Base-by-base conservation (phyloP, 2,329 filamentous ascomycete genomes). In the Fusarium brachygibbosum region DNA sequence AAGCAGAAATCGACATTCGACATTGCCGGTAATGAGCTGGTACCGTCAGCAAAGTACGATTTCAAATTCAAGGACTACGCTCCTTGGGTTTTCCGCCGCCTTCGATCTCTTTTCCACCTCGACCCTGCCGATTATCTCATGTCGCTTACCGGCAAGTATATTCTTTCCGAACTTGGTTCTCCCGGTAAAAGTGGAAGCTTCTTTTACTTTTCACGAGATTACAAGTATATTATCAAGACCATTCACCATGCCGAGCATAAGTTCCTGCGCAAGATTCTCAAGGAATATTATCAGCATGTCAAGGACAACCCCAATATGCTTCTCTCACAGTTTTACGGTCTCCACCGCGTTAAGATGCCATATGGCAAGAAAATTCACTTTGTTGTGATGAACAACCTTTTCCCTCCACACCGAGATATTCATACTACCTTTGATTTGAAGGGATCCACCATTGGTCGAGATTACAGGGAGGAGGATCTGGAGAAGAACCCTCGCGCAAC, bases 51-150 rank as follows among this genome's bases (percentile, higher is more conserved):
- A 73, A 98, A 99, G 82, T 99, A 99, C 84, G 96, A 99, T 83
- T 99, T 99, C 89, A 99, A 99, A 81, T 99, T 99, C 86, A 99
- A 99, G 83, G 96, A 99, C 82, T 99, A 99, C 80, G 95, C 95
- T n/a, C 96, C 96, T 59, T 98, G 95, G 94, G 96, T 99, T 62
- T 99, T 99, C 82, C 93, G 96, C 75, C 93, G 94, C 81, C 86
- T 99, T 42, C 92, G 96, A 71, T 85, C 89, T 49, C 91, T 91
- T 68, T 99, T 99, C 83, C 90, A 91, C 74, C 88, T 98, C 57
- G 96, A 99, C 77, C 96, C 96, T 23, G 96, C 95, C 72, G 96
- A 99, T 80, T 99, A 99, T 78, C 89, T 99, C 65, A 97, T 99
- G 90, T 99, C 96, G 10, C 83, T 99, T 76, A 98, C 96, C 16